Evolutionary conservation across 1,139 yeast genomes (phyloP), one percentile per base, ranked within the genome.

Genomic region (Taphrina deformans): DNA sequence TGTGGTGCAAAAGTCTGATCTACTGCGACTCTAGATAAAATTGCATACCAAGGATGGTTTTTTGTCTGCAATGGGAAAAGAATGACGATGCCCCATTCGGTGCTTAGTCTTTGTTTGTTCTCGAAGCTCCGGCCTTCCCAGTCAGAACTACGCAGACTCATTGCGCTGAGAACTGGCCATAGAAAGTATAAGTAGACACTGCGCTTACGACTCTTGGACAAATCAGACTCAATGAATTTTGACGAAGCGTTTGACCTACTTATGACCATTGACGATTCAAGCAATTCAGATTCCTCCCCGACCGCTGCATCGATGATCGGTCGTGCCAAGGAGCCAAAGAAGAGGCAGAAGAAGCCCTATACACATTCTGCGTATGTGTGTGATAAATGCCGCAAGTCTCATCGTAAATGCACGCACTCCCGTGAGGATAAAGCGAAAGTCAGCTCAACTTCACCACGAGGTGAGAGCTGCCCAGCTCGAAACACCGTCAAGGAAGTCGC

Each of bases 281-380:
- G 4, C 27, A 21, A 21, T 7, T 31, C 35, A 10, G 1, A 24
- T 16, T 12, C 24, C 27, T 21, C 48, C 26, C 18, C 27, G 3
- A 16, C 53, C 10, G 14, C 33, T 14, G 2, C 41, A 38, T n/a
- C 18, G 18, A 16, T 38, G 21, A 16, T 9, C 23, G 14, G 21
- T 26, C 14, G 7, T 21, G 38, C 35, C 5, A 29, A 26, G 21
- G 27, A 38, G 48, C 48, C 31, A 9, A 53, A 35, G 58, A 35
- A 24, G 48, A 1, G 58, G 12, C 58, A 31, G 4, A 53, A 53
- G 46, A 29, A 31, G 21, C 58, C 58, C 4, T 59, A 59, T 31
- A 59, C 63, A 29, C 63, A 59, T 21, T 48, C 63, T 9, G 29
- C 31, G 23, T 59, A 33, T n/a, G 63, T 50, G 18, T 59, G 63